Conservation (phyloP, 2,329 filamentous ascomycete species). For the Clonostachys rosea region DNA sequence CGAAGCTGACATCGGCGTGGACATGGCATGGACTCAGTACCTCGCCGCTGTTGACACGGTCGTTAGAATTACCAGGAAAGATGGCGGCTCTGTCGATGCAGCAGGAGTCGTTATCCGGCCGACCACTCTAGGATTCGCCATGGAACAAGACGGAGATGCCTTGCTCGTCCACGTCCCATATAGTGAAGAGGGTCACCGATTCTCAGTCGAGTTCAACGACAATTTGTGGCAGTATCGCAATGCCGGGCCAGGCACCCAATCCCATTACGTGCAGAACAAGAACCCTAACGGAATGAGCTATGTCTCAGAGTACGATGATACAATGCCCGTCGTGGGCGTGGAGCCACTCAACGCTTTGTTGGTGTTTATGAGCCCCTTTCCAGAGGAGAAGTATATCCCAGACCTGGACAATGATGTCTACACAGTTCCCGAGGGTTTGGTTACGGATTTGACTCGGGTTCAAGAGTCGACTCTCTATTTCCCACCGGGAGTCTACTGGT, state of each 20-base stretch:
- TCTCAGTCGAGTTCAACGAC: constrained; percentile 23
- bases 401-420: constrained; percentile 3
- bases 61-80: constrained; percentile 12
- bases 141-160: constrained; percentile 8
- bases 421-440: constrained; percentile 3
- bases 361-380: constrained; percentile 22
- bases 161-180: constrained; percentile 18
- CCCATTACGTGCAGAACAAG: constrained; percentile 8
- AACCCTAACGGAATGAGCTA: constrained; percentile 11
- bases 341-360: constrained; percentile 20
- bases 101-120: constrained; percentile 20
- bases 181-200: constrained; percentile 13
- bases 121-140: constrained; percentile 11
- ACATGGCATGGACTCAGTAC: constrained; percentile 28
- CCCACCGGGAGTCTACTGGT: constrained; percentile 22
- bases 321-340: constrained; percentile 13
- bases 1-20: constrained; percentile 18
- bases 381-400: constrained; percentile 7
- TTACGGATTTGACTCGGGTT: constrained; percentile 6
- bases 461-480: constrained; percentile 15
- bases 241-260: constrained; percentile 1
- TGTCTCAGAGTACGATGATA: constrained; percentile 7
- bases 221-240: constrained; percentile 18
- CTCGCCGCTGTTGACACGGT: constrained; percentile 12
- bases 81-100: constrained; percentile 7